These are phyloP conservation scores for Ophiostoma perfectum DNA, from an alignment of 2,329 filamentous ascomycete species.

Conservation along the genomic window DNA sequence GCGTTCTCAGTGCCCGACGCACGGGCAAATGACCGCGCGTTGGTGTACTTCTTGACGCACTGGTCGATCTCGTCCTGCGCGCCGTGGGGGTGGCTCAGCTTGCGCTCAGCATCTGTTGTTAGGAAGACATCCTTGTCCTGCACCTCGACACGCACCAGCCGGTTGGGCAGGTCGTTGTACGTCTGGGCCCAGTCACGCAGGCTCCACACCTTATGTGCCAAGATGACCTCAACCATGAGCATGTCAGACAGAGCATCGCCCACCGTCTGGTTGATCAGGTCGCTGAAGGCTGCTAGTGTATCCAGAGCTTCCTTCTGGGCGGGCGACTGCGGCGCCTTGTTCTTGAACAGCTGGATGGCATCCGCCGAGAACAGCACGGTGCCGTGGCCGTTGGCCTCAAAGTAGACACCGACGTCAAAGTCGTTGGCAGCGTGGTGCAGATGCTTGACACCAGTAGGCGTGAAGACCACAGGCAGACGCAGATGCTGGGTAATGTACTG, in stretches of 20 bases:
- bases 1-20: constrained; percentile 95
- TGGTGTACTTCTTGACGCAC: constrained; percentile 83
- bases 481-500: constrained; percentile 85
- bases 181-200: constrained; percentile 87
- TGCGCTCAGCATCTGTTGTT: constrained; percentile 87
- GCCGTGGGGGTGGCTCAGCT: constrained; percentile 70
- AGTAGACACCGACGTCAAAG: constrained; percentile 95
- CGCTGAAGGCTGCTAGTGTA: constrained; percentile 72
- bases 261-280: constrained; percentile 97
- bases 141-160: constrained; percentile 89
- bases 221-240: constrained; percentile 90
- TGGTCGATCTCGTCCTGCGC: constrained; percentile 82
- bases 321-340: constrained; percentile 78
- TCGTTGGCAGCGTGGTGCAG: constrained; percentile 93
- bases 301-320: constrained; percentile 87
- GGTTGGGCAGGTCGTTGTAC: constrained; percentile 90
- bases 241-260: constrained; percentile 95
- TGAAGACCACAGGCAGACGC: constrained; percentile 85
- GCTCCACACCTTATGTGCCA: constrained; percentile 90
- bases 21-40: constrained; percentile 82
- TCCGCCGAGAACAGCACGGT: constrained; percentile 90
- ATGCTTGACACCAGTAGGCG: constrained; percentile 93
- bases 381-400: constrained; percentile 96
- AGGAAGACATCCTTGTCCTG: constrained; percentile 82
- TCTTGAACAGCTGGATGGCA: constrained; percentile 71